Evolutionary conservation across 2,329 filamentous ascomycete species (phyloP).

Genomic region (Tolypocladium album): DNA sequence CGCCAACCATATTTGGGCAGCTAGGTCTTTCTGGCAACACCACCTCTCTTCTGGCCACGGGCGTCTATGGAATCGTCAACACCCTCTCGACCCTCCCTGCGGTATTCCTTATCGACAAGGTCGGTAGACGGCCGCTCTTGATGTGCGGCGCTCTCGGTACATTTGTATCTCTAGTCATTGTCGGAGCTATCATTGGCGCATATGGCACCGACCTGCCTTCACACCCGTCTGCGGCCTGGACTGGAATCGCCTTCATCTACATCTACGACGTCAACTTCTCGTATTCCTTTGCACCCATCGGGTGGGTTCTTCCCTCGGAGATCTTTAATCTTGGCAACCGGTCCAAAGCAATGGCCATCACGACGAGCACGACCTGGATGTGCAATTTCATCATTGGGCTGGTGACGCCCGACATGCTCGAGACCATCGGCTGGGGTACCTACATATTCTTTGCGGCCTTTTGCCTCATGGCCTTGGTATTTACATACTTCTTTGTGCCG

Average conservation of each 20-base stretch:
- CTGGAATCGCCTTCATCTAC: conserved; percentile 55
- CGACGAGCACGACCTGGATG: conserved; percentile 35
- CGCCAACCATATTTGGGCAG: conserved; percentile 32
- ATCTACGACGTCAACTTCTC: conserved; percentile 54
- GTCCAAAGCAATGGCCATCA: conserved; percentile 49
- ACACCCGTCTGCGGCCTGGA: conserved; percentile 31
- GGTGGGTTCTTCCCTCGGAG: conserved; percentile 56
- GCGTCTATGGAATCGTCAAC: conserved; percentile 46
- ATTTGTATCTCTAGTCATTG: conserved; percentile 45
- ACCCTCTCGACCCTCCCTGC: conserved; percentile 31
- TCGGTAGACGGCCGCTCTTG: conserved; percentile 52
- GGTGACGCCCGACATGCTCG: conserved; percentile 35
- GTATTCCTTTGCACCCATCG: conserved; percentile 51
- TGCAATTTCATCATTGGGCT: conserved; percentile 25
- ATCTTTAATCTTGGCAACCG: conserved; percentile 48
- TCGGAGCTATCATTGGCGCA: conserved; percentile 37
- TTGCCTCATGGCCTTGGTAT: conserved; percentile 38
- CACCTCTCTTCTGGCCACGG: conserved; percentile 40
- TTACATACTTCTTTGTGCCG: conserved; percentile 44
- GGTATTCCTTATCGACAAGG: conserved; percentile 39
- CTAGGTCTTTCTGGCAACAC: conserved; percentile 31
- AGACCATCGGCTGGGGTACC: conserved; percentile 37
- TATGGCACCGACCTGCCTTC: conserved; percentile 21
- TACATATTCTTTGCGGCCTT: conserved; percentile 51
- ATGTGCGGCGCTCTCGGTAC: conserved; percentile 54